Conservation (phyloP, 306 rosid genomes). For the Medicago lupulina region DNA sequence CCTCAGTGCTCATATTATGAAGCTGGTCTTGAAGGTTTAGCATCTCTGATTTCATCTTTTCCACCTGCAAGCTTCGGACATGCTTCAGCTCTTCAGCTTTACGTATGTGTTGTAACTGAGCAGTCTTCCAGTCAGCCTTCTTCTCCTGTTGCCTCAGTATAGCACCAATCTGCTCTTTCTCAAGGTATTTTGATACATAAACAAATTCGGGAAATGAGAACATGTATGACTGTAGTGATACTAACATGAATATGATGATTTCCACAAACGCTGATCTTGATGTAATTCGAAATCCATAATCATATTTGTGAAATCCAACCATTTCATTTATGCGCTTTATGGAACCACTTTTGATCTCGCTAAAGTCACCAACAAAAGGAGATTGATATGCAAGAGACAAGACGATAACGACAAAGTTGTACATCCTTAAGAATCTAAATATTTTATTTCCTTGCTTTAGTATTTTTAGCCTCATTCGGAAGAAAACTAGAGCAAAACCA, state of each 20-base stretch:
- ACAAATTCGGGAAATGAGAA: constrained; percentile 79
- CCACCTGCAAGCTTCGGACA: constrained; percentile 87
- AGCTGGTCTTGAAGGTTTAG: constrained; percentile 78
- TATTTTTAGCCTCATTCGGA: constrained; percentile 80
- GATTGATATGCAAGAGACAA: constrained; percentile 93
- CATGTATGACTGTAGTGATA: constrained; percentile 86
- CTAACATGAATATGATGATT: constrained; percentile 85
- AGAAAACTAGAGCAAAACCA: constrained; percentile 88
- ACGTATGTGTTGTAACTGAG: constrained; percentile 75
- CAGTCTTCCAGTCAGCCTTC: constrained; percentile 87
- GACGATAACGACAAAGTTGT: constrained; percentile 78
- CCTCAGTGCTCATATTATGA: constrained; percentile 58
- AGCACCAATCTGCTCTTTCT: constrained; percentile 93
- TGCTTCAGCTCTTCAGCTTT: constrained; percentile 75
- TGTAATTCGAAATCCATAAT: constrained; percentile 87
- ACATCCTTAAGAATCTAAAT: constrained; percentile 79
- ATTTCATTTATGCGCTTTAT: constrained; percentile 62
- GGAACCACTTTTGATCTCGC: constrained; percentile 65
- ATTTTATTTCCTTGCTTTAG: constrained; percentile 81
- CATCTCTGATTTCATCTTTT: constrained; percentile 96
- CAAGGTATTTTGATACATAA: constrained; percentile 81
- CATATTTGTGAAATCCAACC: constrained; percentile 90
- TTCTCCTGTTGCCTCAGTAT: constrained; percentile 82
- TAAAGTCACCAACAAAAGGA: constrained; percentile 75
- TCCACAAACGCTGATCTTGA: constrained; percentile 91